Evolutionary conservation across 140 eudicot species (phyloP).

Genomic region (Senecio squalidus): DNA sequence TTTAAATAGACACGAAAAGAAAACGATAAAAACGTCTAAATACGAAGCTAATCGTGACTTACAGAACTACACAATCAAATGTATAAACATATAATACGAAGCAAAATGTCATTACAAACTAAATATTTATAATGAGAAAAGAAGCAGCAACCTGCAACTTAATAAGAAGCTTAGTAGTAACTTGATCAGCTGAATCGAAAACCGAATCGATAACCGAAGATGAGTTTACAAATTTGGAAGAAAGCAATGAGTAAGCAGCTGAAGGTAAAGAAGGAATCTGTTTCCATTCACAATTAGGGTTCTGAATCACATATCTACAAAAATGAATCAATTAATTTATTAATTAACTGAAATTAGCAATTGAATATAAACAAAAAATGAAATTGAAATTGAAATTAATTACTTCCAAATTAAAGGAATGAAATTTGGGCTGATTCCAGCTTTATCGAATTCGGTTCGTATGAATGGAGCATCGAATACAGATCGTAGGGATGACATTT

Average conservation of each 20-base stretch:
- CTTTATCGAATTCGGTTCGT: slow-evolving; percentile 52
- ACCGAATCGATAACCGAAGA: slow-evolving; percentile 65
- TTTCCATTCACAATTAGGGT: slow-evolving; percentile 80
- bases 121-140: background rate
- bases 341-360: background rate
- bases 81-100: too few relatives aligned
- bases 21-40: too few relatives aligned
- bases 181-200: slow-evolving; percentile 55
- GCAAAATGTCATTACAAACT: background rate
- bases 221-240: slow-evolving; percentile 54
- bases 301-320: slow-evolving; percentile 59
- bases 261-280: slow-evolving; percentile 83
- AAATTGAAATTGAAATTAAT: slow-evolving; percentile 15
- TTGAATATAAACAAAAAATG: background rate
- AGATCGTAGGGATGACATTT: slow-evolving; percentile 36
- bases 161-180: slow-evolving; percentile 90
- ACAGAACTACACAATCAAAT: too few relatives aligned
- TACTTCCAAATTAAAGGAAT: slow-evolving; percentile 92
- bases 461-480: slow-evolving; percentile 59
- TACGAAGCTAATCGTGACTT: too few relatives aligned
- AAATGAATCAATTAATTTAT: background rate
- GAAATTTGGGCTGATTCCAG: slow-evolving; percentile 61
- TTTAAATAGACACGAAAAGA: too few relatives aligned
- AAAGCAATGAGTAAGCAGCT: slow-evolving; percentile 67
- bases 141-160: slow-evolving; percentile 54